These are phyloP conservation scores for Melianthus villosus DNA, from an alignment of 441 rosid species.

Conservation along the genomic window DNA sequence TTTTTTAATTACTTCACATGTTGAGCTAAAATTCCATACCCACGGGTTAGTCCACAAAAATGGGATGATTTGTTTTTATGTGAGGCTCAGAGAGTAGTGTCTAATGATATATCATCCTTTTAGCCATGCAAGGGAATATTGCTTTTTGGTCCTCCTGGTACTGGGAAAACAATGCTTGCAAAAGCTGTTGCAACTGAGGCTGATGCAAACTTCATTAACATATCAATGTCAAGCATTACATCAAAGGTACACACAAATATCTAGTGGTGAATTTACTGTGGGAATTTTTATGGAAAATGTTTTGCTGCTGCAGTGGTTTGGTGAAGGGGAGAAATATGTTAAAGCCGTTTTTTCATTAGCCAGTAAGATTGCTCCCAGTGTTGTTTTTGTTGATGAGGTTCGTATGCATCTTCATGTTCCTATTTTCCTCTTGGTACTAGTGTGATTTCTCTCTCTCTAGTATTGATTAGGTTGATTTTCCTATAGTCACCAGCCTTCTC, in stretches of 20 bases:
- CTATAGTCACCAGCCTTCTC: neutral
- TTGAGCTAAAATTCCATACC: no score
- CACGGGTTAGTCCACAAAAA: no score
- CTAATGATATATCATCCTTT: constrained; percentile 4
- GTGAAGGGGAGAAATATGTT: constrained; percentile 97
- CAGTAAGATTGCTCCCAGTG: constrained; percentile 96
- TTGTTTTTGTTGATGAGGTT: constrained; percentile 96
- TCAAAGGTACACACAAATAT: constrained; percentile 51
- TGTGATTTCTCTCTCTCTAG: constrained; percentile 1
- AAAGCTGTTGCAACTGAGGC: constrained; percentile 99
- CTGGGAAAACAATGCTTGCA: constrained; percentile 98
- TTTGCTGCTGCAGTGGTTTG: constrained; percentile 80
- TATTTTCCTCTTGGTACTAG: neutral
- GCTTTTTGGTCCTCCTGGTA: constrained; percentile 98
- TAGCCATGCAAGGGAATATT: constrained; percentile 96
- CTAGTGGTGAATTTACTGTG: neutral
- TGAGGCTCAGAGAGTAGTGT: no score
- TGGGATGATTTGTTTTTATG: no score
- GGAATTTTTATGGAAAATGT: constrained; percentile 8
- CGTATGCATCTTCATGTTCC: constrained; percentile 7
- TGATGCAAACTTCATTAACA: constrained; percentile 93
- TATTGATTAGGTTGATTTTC: no score
- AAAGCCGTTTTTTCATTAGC: constrained; percentile 95
- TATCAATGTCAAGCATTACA: constrained; percentile 99
- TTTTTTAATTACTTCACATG: no score